A percentile compares a stretch with the other conserved stretches of the same genome.
Evolutionary conservation across 2,329 filamentous ascomycete species (phyloP).

Genomic region (Paracorniculantispora psalliotae): DNA sequence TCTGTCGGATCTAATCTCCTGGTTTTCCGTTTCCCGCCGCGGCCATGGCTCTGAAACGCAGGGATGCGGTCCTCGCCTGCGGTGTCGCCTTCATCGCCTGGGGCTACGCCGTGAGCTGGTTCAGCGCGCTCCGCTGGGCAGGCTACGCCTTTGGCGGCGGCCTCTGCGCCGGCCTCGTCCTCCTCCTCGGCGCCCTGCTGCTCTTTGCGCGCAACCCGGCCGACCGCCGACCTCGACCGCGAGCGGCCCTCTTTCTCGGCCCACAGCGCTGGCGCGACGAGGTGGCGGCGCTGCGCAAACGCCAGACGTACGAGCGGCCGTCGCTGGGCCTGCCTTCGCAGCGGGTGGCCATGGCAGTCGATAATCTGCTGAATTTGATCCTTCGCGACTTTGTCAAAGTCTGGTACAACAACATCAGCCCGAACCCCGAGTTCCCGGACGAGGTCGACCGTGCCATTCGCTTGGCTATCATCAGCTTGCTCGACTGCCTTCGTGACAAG

Average conservation of each 20-base stretch:
- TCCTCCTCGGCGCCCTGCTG: constrained; percentile 29
- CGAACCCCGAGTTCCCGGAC: constrained; percentile 72
- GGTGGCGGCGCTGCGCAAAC: constrained; percentile 58
- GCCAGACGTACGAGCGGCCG: constrained; percentile 61
- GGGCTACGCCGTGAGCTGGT: constrained; percentile 79
- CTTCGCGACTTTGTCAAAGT: constrained; percentile 78
- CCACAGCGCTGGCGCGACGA: constrained; percentile 65
- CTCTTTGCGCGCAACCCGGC: constrained; percentile 54
- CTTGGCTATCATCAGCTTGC: constrained; percentile 63
- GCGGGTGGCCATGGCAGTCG: constrained; percentile 72
- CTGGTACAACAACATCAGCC: constrained; percentile 87
- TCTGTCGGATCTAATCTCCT: background rate
- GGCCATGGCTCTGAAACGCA: constrained; percentile 66
- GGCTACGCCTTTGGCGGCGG: constrained; percentile 80
- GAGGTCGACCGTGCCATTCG: constrained; percentile 81
- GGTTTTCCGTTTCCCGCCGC: constrained; percentile 19
- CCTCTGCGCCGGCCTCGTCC: constrained; percentile 51
- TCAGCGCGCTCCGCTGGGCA: constrained; percentile 76
- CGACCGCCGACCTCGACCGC: constrained; percentile 36
- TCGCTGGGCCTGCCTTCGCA: constrained; percentile 73
- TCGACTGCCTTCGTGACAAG: constrained; percentile 65
- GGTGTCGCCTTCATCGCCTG: constrained; percentile 76
- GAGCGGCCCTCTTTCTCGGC: constrained; percentile 55
- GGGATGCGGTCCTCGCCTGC: constrained; percentile 64
- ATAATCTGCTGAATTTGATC: constrained; percentile 71